Conservation (phyloP, 176 grass and related monocot genomes). For the Aegilops bicornis region DNA sequence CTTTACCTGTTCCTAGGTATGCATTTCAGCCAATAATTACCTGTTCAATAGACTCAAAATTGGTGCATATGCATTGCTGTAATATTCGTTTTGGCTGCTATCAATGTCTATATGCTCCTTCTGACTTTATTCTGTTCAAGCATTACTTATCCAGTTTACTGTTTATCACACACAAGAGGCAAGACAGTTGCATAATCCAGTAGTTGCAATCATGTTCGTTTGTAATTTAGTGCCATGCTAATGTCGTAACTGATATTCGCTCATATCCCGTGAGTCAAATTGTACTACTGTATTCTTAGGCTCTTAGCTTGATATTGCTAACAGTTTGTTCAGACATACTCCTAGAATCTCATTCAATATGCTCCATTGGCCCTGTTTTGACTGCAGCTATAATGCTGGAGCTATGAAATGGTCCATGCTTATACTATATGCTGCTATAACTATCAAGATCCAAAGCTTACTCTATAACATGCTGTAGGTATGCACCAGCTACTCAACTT, state of each 20-base stretch:
- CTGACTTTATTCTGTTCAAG: background rate
- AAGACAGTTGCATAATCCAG: background rate
- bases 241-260: background rate
- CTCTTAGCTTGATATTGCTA: background rate
- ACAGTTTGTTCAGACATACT: background rate
- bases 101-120: background rate
- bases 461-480: conserved; percentile 39
- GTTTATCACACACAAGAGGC: background rate
- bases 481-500: conserved; percentile 91
- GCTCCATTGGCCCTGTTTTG: background rate
- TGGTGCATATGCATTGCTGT: background rate
- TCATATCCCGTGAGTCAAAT: background rate
- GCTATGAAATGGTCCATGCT: background rate
- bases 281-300: background rate
- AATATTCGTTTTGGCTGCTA: background rate
- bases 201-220: background rate
- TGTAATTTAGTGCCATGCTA: background rate
- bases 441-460: background rate
- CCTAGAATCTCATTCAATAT: background rate
- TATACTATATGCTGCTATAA: background rate
- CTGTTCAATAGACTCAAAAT: background rate
- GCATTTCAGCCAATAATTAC: background rate
- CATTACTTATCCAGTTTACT: background rate
- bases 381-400: background rate
- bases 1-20: conserved; percentile 77